Conservation (phyloP, 306 rosid genomes). For the Potentilla sterilis region DNA sequence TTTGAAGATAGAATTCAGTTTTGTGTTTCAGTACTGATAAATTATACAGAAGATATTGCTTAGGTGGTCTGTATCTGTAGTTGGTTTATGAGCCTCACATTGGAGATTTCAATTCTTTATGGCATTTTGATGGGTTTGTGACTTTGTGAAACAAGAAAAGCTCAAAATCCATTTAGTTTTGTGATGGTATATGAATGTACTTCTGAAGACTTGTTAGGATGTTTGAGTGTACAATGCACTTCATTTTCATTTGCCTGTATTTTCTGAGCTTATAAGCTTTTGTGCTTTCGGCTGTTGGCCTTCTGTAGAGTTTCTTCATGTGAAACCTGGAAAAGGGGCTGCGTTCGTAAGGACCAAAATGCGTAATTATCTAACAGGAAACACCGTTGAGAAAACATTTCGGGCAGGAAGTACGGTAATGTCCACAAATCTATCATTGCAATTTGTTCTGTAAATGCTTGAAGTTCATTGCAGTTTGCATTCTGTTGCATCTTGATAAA, state of each 20-base stretch:
- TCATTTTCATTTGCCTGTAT: not conserved
- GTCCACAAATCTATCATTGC: not conserved
- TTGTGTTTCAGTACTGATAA: not conserved
- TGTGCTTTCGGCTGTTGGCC: conserved; percentile 8
- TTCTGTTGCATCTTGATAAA: no score
- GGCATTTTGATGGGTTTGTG: not conserved
- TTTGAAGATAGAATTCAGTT: not conserved
- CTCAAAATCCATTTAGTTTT: not conserved
- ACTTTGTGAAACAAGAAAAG: not conserved
- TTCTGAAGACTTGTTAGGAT: not conserved
- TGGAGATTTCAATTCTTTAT: not conserved
- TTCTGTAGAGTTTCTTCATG: conserved; percentile 84
- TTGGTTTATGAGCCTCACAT: not conserved
- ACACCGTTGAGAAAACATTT: conserved; percentile 86
- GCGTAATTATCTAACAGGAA: conserved; percentile 77
- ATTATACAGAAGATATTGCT: not conserved
- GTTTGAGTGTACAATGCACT: not conserved
- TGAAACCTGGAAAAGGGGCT: conserved; percentile 96
- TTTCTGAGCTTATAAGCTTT: not conserved
- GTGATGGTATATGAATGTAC: not conserved
- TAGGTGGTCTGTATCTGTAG: not conserved
- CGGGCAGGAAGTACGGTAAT: conserved; percentile 90
- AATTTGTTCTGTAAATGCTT: conserved; percentile 6
- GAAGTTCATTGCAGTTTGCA: no score
- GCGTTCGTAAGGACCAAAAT: conserved; percentile 96